Percentiles rank a stretch among this genome's conserved stretches.
These are phyloP conservation scores for Penicillium dipodomyicola DNA, from an alignment of 495 filamentous ascomycete genomes.

Conservation along the genomic window DNA sequence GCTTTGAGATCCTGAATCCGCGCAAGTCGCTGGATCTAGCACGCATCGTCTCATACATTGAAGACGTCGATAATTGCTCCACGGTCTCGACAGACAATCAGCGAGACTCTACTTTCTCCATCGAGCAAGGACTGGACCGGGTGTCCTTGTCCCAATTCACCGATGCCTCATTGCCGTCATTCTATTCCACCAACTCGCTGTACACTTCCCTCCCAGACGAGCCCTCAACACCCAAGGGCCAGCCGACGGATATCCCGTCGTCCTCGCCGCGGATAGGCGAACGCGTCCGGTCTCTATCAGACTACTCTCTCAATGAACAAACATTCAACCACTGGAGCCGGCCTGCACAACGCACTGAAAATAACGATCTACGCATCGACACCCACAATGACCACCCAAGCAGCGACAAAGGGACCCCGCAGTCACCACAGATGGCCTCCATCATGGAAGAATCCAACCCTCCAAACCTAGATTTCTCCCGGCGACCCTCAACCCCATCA, in stretches of 20 bases:
- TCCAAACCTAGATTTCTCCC: constrained; percentile 15
- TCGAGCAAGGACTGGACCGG: constrained; percentile 25
- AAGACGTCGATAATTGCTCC: constrained; percentile 38
- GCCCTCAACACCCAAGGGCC: constrained; percentile 20
- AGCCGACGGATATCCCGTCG: constrained; percentile 20
- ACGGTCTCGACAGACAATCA: constrained; percentile 21
- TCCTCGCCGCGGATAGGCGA: constrained; percentile 25
- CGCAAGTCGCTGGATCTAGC: constrained; percentile 41
- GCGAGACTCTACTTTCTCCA: constrained; percentile 28
- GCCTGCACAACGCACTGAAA: constrained; percentile 9
- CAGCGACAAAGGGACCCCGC: constrained; percentile 10
- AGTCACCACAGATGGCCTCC: constrained; percentile 28
- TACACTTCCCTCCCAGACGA: constrained; percentile 16
- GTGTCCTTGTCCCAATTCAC: constrained; percentile 30
- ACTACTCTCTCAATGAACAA: constrained; percentile 21
- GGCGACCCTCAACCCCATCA: constrained; percentile 23
- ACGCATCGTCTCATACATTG: constrained; percentile 44
- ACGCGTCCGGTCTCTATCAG: constrained; percentile 25
- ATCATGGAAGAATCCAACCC: constrained; percentile 21
- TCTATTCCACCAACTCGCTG: constrained; percentile 26
- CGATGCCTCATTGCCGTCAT: constrained; percentile 30
- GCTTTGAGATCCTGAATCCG: constrained; percentile 48
- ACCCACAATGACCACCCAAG: constrained; percentile 16
- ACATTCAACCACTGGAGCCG: constrained; percentile 18
- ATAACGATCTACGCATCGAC: constrained; percentile 5